These are phyloP conservation scores for Rutstroemia sydowiana DNA, from an alignment of 2,329 filamentous ascomycete genomes.

Conservation along the genomic window DNA sequence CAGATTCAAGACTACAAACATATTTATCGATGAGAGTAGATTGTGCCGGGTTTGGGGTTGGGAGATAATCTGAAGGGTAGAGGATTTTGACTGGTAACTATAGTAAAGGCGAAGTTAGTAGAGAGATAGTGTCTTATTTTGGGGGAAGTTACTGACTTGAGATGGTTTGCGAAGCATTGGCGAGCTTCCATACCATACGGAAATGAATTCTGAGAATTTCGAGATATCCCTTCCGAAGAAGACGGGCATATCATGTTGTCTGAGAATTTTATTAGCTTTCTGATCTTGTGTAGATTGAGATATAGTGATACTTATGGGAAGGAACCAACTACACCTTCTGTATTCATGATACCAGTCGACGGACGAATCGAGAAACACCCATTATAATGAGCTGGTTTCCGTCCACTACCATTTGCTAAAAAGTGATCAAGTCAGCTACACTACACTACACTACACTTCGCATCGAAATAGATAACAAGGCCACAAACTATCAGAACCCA, in stretches of 20 bases:
- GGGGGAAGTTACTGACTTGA: no score
- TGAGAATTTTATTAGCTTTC: background rate
- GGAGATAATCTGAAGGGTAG: no score
- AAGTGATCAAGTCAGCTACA: background rate
- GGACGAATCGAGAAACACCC: conserved; percentile 17
- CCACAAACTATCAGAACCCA: conserved; percentile 38
- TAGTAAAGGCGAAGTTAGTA: no score
- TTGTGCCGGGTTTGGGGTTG: no score
- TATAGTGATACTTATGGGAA: no score
- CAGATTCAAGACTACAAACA: no score
- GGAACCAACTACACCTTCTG: conserved; percentile 13
- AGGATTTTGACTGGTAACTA: no score
- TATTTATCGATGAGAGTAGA: no score
- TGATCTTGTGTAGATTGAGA: conserved; percentile 6
- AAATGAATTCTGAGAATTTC: conserved; percentile 3
- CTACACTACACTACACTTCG: background rate
- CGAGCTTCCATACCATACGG: no score
- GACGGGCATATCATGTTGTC: conserved; percentile 16
- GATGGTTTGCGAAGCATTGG: no score
- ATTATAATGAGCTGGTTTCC: conserved; percentile 14
- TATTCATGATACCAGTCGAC: conserved; percentile 8
- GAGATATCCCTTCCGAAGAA: conserved; percentile 15
- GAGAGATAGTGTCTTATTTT: no score
- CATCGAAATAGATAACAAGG: accelerated
- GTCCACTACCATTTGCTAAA: conserved; percentile 17